Percentiles rank a stretch among this genome's conserved stretches.
Evolutionary conservation across 2,329 filamentous ascomycete genomes (phyloP).

Genomic region (Fusarium drepaniforme): DNA sequence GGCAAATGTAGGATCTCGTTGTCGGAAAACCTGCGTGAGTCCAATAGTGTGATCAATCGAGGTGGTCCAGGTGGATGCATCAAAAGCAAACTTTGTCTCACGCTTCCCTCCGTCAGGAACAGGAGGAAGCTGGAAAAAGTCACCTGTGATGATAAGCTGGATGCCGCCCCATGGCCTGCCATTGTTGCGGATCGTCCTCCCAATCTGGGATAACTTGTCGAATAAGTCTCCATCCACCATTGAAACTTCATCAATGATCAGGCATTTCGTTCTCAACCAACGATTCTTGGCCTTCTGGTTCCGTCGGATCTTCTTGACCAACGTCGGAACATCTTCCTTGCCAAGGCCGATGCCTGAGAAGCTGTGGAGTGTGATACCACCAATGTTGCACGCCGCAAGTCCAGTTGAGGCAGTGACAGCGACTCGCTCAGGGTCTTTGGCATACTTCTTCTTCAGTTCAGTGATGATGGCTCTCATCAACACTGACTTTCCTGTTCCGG

Average conservation of each 20-base stretch:
- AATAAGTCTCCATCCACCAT: slow-evolving; percentile 99
- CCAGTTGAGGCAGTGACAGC: slow-evolving; percentile 97
- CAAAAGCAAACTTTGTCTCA: slow-evolving; percentile 90
- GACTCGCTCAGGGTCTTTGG: slow-evolving; percentile 82
- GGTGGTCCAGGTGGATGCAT: slow-evolving; percentile 91
- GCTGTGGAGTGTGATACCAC: slow-evolving; percentile 94
- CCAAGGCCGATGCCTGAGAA: slow-evolving; percentile 93
- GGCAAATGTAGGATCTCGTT: slow-evolving; percentile 90
- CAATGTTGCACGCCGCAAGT: slow-evolving; percentile 95
- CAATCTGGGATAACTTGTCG: slow-evolving; percentile 93
- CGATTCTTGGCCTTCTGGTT: slow-evolving; percentile 90
- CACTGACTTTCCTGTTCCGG: slow-evolving; percentile 97
- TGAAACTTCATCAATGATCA: slow-evolving; percentile 95
- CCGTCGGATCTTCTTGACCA: slow-evolving; percentile 91
- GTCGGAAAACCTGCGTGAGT: slow-evolving; percentile 94
- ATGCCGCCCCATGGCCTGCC: slow-evolving; percentile 95
- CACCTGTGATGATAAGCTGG: slow-evolving; percentile 93
- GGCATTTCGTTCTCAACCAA: slow-evolving; percentile 88
- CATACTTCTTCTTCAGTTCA: slow-evolving; percentile 81
- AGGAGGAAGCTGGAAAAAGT: slow-evolving; percentile 97
- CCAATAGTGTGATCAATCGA: slow-evolving; percentile 96
- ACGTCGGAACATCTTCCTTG: slow-evolving; percentile 83
- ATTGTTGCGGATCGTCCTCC: slow-evolving; percentile 87
- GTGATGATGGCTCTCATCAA: slow-evolving; percentile 92
- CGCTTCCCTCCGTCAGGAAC: slow-evolving; percentile 81